Evolutionary conservation across 192 early-diverging fungal species (phyloP).

Genomic region (Coemansia sp.): DNA sequence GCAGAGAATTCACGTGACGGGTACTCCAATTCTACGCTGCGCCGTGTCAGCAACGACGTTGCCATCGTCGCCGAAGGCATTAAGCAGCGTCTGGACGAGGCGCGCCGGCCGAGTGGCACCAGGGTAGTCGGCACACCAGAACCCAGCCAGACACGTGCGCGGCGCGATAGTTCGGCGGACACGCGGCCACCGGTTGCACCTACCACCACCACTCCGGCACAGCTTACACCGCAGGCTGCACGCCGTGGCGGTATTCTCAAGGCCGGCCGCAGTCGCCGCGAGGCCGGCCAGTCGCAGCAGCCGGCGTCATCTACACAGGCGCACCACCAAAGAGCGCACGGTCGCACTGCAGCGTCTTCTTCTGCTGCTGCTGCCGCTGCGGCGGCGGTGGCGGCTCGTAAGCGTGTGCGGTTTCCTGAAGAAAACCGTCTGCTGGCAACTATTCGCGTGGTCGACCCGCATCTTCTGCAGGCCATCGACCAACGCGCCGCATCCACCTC

Average conservation of each 20-base stretch:
- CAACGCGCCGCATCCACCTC: not conserved
- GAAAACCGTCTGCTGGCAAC: slow-evolving; percentile 38
- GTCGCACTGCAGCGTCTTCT: not conserved
- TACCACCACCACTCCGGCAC: not conserved
- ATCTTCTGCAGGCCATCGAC: slow-evolving; percentile 28
- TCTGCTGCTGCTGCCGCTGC: slow-evolving; percentile 3
- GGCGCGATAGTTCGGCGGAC: not conserved
- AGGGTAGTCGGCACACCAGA: too few relatives aligned
- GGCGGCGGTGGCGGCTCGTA: slow-evolving; percentile 15
- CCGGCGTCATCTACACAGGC: not conserved
- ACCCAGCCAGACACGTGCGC: not conserved
- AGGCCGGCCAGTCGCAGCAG: not conserved
- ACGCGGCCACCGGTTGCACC: not conserved
- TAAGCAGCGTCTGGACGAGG: slow-evolving; percentile 17
- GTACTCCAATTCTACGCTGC: slow-evolving; percentile 29
- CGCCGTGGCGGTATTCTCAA: slow-evolving; percentile 43
- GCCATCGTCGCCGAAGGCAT: slow-evolving; percentile 35
- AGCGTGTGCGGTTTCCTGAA: slow-evolving; percentile 44
- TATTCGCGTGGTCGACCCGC: slow-evolving; percentile 38
- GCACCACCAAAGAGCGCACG: slow-evolving; percentile 5
- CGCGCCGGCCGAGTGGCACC: too few relatives aligned
- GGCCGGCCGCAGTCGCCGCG: slow-evolving; percentile 28
- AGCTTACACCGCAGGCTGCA: slow-evolving; percentile 39
- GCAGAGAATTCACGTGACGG: slow-evolving; percentile 51
- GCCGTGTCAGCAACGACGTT: slow-evolving; percentile 47